Conservation (phyloP, 2,329 filamentous ascomycete species). For the Madurella fahalii region DNA sequence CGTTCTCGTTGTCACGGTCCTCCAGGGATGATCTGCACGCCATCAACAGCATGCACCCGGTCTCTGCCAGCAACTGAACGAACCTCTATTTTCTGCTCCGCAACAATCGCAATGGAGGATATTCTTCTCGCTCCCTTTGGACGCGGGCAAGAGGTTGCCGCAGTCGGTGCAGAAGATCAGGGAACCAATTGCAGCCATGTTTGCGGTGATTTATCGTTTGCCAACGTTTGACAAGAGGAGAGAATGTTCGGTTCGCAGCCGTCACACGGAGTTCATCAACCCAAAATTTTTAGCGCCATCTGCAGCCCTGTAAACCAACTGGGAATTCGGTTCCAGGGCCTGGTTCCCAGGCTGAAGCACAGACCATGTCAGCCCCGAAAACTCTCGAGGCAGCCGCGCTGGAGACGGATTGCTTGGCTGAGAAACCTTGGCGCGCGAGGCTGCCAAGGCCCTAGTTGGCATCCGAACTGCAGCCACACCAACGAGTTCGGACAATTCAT, state of each 20-base stretch:
- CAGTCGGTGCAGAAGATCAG: conserved; percentile 91
- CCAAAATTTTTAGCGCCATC: conserved; percentile 9
- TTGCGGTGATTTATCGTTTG: conserved; percentile 8
- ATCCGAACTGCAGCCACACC: neutral
- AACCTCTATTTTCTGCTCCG: conserved; percentile 79
- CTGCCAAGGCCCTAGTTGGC: conserved; percentile 1
- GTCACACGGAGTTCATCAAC: neutral
- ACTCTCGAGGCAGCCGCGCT: neutral
- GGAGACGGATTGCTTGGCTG: conserved; percentile 9
- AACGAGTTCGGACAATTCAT: conserved; percentile 1
- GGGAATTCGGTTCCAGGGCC: neutral
- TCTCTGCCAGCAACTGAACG: conserved; percentile 8
- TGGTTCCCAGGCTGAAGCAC: neutral
- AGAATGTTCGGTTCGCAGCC: conserved; percentile 1
- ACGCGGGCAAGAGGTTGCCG: conserved; percentile 81
- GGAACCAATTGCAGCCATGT: conserved; percentile 85
- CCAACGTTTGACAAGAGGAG: neutral
- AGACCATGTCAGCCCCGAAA: conserved; percentile 1
- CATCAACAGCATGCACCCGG: conserved; percentile 8
- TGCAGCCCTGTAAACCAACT: neutral
- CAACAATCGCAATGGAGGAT: conserved; percentile 81
- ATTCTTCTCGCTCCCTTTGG: conserved; percentile 70
- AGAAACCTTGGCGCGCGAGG: conserved; percentile 1
- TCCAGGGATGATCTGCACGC: conserved; percentile 20
- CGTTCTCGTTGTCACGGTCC: conserved; percentile 71